These are phyloP conservation scores for Fusarium lyarnte DNA, from an alignment of 2,329 filamentous ascomycete species.

Conservation along the genomic window DNA sequence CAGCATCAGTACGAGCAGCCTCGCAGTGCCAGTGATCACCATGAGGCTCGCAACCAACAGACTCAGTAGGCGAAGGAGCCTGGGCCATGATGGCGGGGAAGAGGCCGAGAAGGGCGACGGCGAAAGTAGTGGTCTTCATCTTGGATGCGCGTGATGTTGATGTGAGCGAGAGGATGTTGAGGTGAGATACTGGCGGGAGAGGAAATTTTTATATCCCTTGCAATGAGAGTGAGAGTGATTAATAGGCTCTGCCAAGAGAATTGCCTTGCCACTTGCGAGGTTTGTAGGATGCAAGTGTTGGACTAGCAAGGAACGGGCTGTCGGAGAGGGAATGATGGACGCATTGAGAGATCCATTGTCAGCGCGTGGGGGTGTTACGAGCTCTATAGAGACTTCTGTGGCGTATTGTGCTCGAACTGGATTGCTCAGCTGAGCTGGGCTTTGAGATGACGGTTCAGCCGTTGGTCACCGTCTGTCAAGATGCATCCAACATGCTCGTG, in stretches of 20 bases:
- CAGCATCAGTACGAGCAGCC: conserved; percentile 28
- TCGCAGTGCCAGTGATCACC: conserved; percentile 42
- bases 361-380: conserved; percentile 6
- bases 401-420: background rate
- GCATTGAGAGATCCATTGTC: background rate
- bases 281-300: background rate
- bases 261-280: conserved; percentile 7
- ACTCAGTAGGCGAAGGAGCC: conserved; percentile 40
- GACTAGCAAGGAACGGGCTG: background rate
- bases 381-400: background rate
- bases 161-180: background rate
- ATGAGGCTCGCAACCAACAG: conserved; percentile 36
- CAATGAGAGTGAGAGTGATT: background rate
- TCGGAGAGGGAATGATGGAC: background rate
- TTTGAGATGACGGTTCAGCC: background rate
- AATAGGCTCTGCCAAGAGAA: conserved; percentile 5
- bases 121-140: conserved; percentile 40
- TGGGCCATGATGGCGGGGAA: conserved; percentile 35
- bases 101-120: conserved; percentile 36
- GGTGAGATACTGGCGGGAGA: background rate
- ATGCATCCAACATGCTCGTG: background rate
- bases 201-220: conserved; percentile 16
- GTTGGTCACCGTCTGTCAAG: background rate
- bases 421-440: background rate
- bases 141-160: conserved; percentile 8